phyloP scores from a whole-genome alignment of 257 asterid species.

The Mitragyna speciosa region DNA sequence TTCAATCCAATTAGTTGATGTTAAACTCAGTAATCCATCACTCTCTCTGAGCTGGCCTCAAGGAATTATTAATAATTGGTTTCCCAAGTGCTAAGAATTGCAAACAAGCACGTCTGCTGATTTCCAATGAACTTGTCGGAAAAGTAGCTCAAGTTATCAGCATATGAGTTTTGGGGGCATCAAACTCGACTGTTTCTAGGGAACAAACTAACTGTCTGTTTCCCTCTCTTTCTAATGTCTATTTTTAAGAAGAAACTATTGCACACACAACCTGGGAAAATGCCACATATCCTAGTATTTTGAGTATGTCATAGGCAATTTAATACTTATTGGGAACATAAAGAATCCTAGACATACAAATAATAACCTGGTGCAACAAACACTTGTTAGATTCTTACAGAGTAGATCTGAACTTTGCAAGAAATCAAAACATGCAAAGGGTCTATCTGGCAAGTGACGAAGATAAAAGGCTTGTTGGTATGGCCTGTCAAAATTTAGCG shows the following conservation, averaged over 20 bases:
- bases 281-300: slow-evolving; percentile 14
- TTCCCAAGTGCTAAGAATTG: slow-evolving; percentile 11
- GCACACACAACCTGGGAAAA: slow-evolving; percentile 2
- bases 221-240: slow-evolving; percentile 36
- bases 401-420: not conserved
- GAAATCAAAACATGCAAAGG: not conserved
- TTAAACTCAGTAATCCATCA: not conserved
- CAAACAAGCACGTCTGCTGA: slow-evolving; percentile 17
- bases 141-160: slow-evolving; percentile 13
- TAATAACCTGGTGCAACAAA: not conserved
- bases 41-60: not conserved
- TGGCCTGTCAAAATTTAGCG: too few relatives aligned
- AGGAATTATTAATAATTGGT: slow-evolving; percentile 18
- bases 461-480: too few relatives aligned
- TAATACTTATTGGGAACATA: not conserved
- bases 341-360: slow-evolving; percentile 2
- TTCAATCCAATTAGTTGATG: slow-evolving; percentile 8
- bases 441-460: too few relatives aligned
- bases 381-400: not conserved
- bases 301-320: slow-evolving; percentile 5
- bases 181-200: slow-evolving; percentile 50
- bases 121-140: slow-evolving; percentile 13
- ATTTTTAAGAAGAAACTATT: slow-evolving; percentile 15
- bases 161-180: slow-evolving; percentile 30
- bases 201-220: slow-evolving; percentile 46